Conservation (phyloP, 805 yeast species). For the Saturnispora hagleri region DNA sequence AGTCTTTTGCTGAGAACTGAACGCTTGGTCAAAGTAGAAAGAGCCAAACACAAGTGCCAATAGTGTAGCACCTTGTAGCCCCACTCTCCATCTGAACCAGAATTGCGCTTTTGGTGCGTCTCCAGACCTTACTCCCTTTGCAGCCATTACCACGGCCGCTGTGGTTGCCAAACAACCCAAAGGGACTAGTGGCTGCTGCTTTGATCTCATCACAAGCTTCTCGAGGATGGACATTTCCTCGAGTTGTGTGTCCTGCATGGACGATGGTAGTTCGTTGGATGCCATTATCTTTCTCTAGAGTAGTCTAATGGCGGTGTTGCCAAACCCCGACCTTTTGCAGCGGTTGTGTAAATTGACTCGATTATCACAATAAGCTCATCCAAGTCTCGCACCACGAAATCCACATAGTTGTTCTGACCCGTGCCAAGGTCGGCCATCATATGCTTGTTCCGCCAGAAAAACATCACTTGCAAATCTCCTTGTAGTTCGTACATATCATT, state of each 20-base stretch:
- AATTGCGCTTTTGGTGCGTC: constrained; percentile 68
- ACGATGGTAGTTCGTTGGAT: constrained; percentile 38
- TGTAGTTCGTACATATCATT: constrained; percentile 82
- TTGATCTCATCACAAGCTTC: constrained; percentile 52
- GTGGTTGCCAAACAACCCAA: constrained; percentile 70
- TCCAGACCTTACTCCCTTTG: constrained; percentile 64
- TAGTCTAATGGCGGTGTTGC: constrained; percentile 77
- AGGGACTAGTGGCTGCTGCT: constrained; percentile 87
- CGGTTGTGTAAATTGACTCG: constrained; percentile 86
- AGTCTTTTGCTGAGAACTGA: constrained; percentile 32
- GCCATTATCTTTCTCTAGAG: constrained; percentile 24
- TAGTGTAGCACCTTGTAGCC: constrained; percentile 73
- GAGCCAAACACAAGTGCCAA: constrained; percentile 81
- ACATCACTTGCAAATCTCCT: constrained; percentile 90
- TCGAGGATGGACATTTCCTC: constrained; percentile 46
- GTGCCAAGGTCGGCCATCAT: constrained; percentile 99
- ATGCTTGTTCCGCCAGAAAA: constrained; percentile 85
- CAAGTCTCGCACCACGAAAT: constrained; percentile 65
- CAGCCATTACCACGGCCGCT: constrained; percentile 74
- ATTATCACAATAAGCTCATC: constrained; percentile 88
- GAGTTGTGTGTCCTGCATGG: constrained; percentile 38
- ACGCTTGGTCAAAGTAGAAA: constrained; percentile 47
- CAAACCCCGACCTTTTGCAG: constrained; percentile 84
- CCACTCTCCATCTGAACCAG: constrained; percentile 87
- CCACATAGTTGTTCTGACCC: constrained; percentile 91